Evolutionary conservation across 1,139 yeast genomes (phyloP).

Genomic region (Taphrina pruni): DNA sequence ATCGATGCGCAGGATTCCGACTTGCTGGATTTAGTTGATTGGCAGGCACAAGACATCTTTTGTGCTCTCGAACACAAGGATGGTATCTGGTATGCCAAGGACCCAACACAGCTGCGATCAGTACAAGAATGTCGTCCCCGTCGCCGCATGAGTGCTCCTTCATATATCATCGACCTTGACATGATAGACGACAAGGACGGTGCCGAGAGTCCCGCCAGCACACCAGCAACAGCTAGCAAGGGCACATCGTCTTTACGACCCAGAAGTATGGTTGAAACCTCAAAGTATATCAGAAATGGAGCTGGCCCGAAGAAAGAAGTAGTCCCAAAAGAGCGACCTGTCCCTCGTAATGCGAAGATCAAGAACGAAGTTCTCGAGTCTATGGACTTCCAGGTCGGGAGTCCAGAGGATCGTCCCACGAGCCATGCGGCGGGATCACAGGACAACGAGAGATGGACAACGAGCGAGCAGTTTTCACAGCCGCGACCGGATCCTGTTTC

Average conservation of each 20-base stretch:
- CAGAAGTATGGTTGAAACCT: neutral
- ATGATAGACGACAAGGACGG: neutral
- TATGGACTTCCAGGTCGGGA: neutral
- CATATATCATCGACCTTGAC: neutral
- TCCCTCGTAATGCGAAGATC: neutral
- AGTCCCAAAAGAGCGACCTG: neutral
- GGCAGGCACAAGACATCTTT: conserved; percentile 11
- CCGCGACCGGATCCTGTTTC: neutral
- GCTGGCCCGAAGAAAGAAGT: conserved; percentile 4
- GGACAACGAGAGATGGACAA: conserved; percentile 6
- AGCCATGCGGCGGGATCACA: neutral
- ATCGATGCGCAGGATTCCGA: conserved; percentile 20
- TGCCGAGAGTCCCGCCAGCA: neutral
- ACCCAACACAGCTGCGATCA: neutral
- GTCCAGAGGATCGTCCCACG: too few species aligned
- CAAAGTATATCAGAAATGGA: conserved; percentile 5
- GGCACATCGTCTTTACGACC: conserved; percentile 17
- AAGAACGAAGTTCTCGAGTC: neutral
- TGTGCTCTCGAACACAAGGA: neutral
- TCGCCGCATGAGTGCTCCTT: neutral
- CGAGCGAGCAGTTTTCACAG: conserved; percentile 5
- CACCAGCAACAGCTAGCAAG: neutral
- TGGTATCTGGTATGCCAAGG: conserved; percentile 8
- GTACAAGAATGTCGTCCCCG: neutral
- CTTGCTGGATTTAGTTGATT: neutral